These are phyloP conservation scores for Mycena capillaripes DNA, from an alignment of 768 basidiomycete genomes.

Conservation along the genomic window DNA sequence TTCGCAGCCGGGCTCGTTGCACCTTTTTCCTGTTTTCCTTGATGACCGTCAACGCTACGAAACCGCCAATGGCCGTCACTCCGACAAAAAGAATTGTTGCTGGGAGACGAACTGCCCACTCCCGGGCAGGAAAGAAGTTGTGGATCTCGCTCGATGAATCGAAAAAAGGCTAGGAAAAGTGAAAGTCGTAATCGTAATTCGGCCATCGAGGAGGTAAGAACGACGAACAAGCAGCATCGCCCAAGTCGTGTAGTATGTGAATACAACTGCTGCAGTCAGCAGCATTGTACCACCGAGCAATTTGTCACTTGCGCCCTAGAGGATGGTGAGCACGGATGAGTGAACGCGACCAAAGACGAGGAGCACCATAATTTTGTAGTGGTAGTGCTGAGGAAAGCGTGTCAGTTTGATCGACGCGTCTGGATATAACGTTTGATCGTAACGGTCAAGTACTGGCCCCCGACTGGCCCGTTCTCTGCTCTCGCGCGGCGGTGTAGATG, in stretches of 20 bases:
- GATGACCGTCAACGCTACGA: slow-evolving; percentile 82
- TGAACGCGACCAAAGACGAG: slow-evolving; percentile 1
- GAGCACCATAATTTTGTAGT: slow-evolving; percentile 40
- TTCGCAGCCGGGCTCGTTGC: slow-evolving; percentile 71
- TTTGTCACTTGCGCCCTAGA: slow-evolving; percentile 87
- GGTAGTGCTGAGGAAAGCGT: slow-evolving; percentile 19
- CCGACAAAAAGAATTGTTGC: slow-evolving; percentile 87
- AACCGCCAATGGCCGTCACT: slow-evolving; percentile 82
- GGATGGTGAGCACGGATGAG: slow-evolving; percentile 1
- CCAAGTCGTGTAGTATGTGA: slow-evolving; percentile 95
- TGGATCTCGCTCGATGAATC: slow-evolving; percentile 82
- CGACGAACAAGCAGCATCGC: slow-evolving; percentile 83
- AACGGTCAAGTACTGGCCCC: slow-evolving; percentile 1
- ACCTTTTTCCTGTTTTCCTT: slow-evolving; percentile 81
- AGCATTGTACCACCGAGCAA: slow-evolving; percentile 85
- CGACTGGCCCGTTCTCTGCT: background rate
- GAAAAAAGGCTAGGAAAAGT: slow-evolving; percentile 80
- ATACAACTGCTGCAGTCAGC: slow-evolving; percentile 79
- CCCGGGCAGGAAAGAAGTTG: slow-evolving; percentile 84
- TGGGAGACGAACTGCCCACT: slow-evolving; percentile 94
- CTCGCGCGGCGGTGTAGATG: slow-evolving; percentile 56
- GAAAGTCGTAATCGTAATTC: slow-evolving; percentile 21
- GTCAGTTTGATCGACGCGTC: slow-evolving; percentile 16
- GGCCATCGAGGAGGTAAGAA: background rate
- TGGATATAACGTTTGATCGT: background rate